Evolutionary conservation across 192 early-diverging fungal genomes (phyloP), one percentile per base, ranked within the genome.

Genomic region (Coemansia umbellata): DNA sequence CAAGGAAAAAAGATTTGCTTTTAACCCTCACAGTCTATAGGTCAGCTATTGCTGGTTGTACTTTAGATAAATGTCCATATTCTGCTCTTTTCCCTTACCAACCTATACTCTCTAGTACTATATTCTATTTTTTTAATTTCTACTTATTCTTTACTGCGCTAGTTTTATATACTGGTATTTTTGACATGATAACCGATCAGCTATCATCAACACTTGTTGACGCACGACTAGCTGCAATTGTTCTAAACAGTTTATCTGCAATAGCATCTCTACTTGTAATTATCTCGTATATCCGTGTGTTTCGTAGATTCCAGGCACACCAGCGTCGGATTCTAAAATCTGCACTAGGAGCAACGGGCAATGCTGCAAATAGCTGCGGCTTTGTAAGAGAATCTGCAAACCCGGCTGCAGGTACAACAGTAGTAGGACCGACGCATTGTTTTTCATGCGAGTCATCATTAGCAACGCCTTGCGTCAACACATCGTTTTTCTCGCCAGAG

Each of bases 381-480:
- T 6, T 5, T 37, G 54, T 31, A 10, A 43, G 13, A 32, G 5
- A 22, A 23, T 18, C n/a, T n/a, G n/a, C n/a, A n/a, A n/a, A n/a
- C n/a, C n/a, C n/a, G n/a, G n/a, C n/a, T n/a, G n/a, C n/a, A n/a
- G n/a, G n/a, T n/a, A n/a, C n/a, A n/a, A n/a, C n/a, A n/a, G n/a
- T n/a, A n/a, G n/a, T n/a, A n/a, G n/a, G n/a, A n/a, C n/a, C n/a
- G n/a, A n/a, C 17, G 17, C 47, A 24, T 33, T 73, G 69, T 39
- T 74, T 74, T 27, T 74, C 70, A 2, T 74, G 63, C 42, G 70
- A 74, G 40, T 74, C 70, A 10, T 69, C 59, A 23, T 39, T 69
- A 37, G 58, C 58, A 6, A 60, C 66, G 2, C 66, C 66, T 2
- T 50, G 57, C 5, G 42, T 51, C 44, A 60, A 60, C 43, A 1